Base-by-base conservation (phyloP, 345 rosid genomes). In the Bruguiera gymnorhiza region DNA sequence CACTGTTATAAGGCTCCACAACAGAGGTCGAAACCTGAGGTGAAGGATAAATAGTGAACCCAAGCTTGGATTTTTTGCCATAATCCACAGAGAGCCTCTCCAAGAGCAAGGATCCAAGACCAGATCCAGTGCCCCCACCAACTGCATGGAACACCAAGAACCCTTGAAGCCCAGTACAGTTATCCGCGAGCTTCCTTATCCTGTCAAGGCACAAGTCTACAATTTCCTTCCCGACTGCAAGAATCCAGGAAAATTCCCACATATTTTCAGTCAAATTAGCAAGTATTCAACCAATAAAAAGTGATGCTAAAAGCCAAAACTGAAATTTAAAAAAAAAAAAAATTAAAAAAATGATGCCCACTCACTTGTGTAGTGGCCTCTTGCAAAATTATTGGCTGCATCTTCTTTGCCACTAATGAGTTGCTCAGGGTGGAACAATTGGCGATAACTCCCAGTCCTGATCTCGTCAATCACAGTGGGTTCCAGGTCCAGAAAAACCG, bases 1-100 rank as follows among this genome's bases (percentile, higher is more conserved):
- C 72, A 69, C 72, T 69, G 57, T 69, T 69, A 56, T 69, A 69
- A 20, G 72, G 72, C 65, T 69, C 72, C 15, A 69, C 72, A 10
- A 69, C 65, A 9, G 72, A 69, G 63, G 72, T 69, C 8, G 72
- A 69, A 20, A 59, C 72, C 37, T 69, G 65, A 27, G 72, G 72
- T 1, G 72, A 69, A 26, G 72, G 72, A 24, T 69, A 69, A 69
- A 69, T 54, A 20, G 72, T 69, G 56, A 69, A 69, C 2, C 64
- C 71, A 11, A 67, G 71, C 71, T 65, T 65, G 37, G 69, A 65
- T 31, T 65, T 65, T 36, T 65, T 65, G 4, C 69, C 69, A 10
- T 67, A 68, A 59, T 68, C 72, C 30, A 69, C 72, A 29, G 72
- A 69, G 8, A 69, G 64, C 64, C 72, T 69, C 39, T 58, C 72